These are phyloP conservation scores for Pythium phragmiticola DNA, from an alignment of 352 stramenopile genomes.

Conservation along the genomic window DNA sequence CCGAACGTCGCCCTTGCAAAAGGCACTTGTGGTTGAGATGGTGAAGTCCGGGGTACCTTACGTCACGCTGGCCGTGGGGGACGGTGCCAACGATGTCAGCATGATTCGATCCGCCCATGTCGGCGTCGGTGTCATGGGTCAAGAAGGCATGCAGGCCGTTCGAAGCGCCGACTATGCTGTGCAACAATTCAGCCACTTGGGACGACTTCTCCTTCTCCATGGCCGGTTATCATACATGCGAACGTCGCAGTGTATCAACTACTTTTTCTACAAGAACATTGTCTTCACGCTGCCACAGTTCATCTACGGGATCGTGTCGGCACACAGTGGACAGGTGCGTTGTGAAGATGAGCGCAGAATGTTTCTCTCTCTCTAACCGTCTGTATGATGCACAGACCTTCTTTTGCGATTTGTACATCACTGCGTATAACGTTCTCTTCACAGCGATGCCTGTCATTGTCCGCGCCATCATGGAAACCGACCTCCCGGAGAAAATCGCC, in stretches of 20 bases:
- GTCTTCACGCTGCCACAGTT: constrained; percentile 90
- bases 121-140: constrained; percentile 96
- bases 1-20: constrained; percentile 87
- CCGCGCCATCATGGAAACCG: constrained; percentile 73
- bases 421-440: constrained; percentile 94
- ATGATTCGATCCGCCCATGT: constrained; percentile 99
- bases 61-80: constrained; percentile 96
- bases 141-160: constrained; percentile 94
- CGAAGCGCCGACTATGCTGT: constrained; percentile 80
- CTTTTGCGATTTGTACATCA: constrained; percentile 83
- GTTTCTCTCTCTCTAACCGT: not conserved
- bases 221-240: constrained; percentile 95
- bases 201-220: constrained; percentile 69
- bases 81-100: constrained; percentile 98
- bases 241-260: constrained; percentile 94
- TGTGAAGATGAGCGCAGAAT: not conserved
- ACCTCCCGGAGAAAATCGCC: constrained; percentile 64
- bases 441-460: constrained; percentile 89
- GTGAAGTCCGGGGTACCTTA: constrained; percentile 81
- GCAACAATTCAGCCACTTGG: constrained; percentile 81
- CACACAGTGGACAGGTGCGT: constrained; percentile 82
- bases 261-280: constrained; percentile 99
- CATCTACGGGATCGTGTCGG: constrained; percentile 81
- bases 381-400: constrained; percentile 44
- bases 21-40: constrained; percentile 92